phyloP scores from a whole-genome alignment of 2,329 filamentous ascomycete genomes.

The Trichoderma lentiforme region DNA sequence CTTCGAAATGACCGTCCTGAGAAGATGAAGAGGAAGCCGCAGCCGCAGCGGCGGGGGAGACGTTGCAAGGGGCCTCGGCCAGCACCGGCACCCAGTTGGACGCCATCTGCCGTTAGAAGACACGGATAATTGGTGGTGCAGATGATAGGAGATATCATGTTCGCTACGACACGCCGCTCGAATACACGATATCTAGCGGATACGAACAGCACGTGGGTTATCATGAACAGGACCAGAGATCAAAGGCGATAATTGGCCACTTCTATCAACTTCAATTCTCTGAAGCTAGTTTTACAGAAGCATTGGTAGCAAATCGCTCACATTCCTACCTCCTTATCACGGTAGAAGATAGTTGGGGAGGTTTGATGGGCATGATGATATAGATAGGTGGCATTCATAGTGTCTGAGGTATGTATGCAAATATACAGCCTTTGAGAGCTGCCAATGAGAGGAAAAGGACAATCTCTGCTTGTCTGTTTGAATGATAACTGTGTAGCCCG shows the following conservation, averaged over 20 bases:
- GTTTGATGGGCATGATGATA: not conserved
- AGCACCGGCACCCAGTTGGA: not conserved
- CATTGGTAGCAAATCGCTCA: not conserved
- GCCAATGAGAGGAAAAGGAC: not conserved
- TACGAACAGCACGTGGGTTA: not conserved
- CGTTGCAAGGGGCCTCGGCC: not conserved
- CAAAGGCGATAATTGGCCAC: not conserved
- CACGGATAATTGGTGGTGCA: not conserved
- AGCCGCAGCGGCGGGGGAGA: not conserved
- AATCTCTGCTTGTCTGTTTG: not conserved
- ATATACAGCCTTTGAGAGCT: not conserved
- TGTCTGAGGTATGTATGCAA: not conserved
- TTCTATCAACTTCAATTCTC: not conserved
- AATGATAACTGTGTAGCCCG: not conserved
- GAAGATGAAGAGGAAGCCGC: not conserved
- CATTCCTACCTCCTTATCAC: not conserved
- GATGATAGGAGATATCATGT: not conserved
- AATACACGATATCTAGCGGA: not conserved
- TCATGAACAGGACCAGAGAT: not conserved
- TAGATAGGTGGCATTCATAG: not conserved
- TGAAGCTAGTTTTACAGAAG: not conserved
- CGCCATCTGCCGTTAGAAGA: not conserved
- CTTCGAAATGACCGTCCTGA: not conserved
- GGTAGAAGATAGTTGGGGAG: not conserved
- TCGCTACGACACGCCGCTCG: not conserved